Base-by-base conservation (phyloP, 192 early-diverging fungal species). In the Thoreauomyces humboldtii region DNA sequence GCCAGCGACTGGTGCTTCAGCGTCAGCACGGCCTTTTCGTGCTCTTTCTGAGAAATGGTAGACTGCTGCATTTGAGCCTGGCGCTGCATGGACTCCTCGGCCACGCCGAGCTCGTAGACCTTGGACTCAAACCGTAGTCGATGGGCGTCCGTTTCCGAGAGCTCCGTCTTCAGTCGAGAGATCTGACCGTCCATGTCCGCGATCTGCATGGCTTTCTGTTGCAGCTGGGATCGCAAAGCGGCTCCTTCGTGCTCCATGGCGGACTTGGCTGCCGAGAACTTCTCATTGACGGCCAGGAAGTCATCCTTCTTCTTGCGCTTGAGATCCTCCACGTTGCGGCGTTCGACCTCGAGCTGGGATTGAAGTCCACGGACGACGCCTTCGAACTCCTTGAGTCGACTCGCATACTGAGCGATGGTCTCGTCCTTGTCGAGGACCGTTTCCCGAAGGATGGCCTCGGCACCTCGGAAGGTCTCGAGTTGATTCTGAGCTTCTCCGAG, bases 231-330 rank as follows among this genome's bases (percentile, higher is more conserved):
- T 22, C 68, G 57, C 15, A 82, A 67, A 2, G 43, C 46, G 15
- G 55, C 35, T 24, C 73, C 72, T 35, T 82, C 77, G 7, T 61
- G 38, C 33, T 82, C 81, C 77, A 82, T 79, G 2, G 70, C 69
- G 27, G 47, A 29, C 51, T 79, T 72, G 22, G 81, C 77, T 7
- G 63, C 65, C 22, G 54, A 17, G 55, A 74, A 77, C 52, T 78
- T 78, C n/a, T 82, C 81, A 35, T 82, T 79, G 28, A 82, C 43
- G 12, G 71, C 67, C 7, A 76, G 61, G 21, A 82, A 28, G 44
- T 82, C 81, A 27, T 79, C 81, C 53, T 76, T 72, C 47, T 77
- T 77, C 53, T 72, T 76, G 33, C 27, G 19, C 57, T 77, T 76
- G 44, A 73, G 50, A 4, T 44, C 59, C 11, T 77, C 64, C 17